phyloP scores from a whole-genome alignment of 306 rosid genomes.

The Glycine tomentella region DNA sequence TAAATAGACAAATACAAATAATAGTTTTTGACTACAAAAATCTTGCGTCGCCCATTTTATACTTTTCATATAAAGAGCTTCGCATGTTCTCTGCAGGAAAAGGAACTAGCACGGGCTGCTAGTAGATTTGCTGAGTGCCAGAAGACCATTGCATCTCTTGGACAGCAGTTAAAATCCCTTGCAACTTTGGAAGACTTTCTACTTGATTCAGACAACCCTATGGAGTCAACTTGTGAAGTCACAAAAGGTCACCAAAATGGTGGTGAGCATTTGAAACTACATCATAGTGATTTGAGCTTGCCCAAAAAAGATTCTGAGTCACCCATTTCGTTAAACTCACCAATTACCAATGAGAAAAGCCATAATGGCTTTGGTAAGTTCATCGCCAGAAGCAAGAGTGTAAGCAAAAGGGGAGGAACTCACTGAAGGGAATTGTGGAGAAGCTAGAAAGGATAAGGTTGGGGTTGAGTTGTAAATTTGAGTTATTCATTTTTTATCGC shows the following conservation, averaged over 20 bases:
- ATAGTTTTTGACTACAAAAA: background rate
- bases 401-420: slow-evolving; percentile 44
- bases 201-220: slow-evolving; percentile 58
- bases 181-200: slow-evolving; percentile 74
- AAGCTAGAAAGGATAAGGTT: background rate
- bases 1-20: background rate
- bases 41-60: slow-evolving; percentile 11
- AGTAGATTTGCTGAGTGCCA: slow-evolving; percentile 76
- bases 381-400: slow-evolving; percentile 53
- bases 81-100: slow-evolving; percentile 63
- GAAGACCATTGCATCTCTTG: slow-evolving; percentile 84
- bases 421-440: slow-evolving; percentile 38
- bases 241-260: slow-evolving; percentile 39
- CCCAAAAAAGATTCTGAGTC: slow-evolving; percentile 42
- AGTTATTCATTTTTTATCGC: slow-evolving; percentile 34
- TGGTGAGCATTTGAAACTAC: slow-evolving; percentile 45
- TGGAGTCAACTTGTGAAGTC: slow-evolving; percentile 44
- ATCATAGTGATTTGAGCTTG: slow-evolving; percentile 34
- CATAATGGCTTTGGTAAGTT: slow-evolving; percentile 51
- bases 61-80: slow-evolving; percentile 16
- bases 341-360: slow-evolving; percentile 47
- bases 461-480: slow-evolving; percentile 54
- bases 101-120: slow-evolving; percentile 76
- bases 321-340: slow-evolving; percentile 46
- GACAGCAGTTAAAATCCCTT: slow-evolving; percentile 70